Percentiles rank a stretch among this genome's conserved stretches.
Conservation (phyloP, 2,329 filamentous ascomycete genomes). For the Colletotrichum sp. region DNA sequence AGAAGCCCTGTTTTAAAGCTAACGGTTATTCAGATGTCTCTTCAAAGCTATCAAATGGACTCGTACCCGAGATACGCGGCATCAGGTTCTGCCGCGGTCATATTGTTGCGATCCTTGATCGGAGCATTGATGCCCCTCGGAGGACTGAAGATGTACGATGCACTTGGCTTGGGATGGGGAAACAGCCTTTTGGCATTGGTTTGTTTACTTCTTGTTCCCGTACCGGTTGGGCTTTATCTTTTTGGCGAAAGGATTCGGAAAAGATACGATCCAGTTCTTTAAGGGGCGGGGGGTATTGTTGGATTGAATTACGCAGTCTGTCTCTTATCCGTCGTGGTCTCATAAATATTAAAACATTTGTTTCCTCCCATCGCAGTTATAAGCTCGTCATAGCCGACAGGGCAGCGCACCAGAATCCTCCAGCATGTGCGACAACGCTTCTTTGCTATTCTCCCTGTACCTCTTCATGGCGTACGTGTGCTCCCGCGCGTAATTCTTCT, state of each 20-base stretch:
- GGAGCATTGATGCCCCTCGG: constrained; percentile 44
- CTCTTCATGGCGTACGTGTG: not conserved
- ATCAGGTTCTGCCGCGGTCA: constrained; percentile 42
- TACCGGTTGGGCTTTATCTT: constrained; percentile 27
- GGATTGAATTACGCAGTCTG: not conserved
- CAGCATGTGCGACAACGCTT: not conserved
- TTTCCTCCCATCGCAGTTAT: not conserved
- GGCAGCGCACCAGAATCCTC: not conserved
- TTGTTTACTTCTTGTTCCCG: constrained; percentile 38
- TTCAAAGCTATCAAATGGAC: constrained; percentile 69
- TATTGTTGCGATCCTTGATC: constrained; percentile 39
- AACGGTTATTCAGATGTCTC: constrained; percentile 36
- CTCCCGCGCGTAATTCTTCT: not conserved
- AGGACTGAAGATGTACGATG: constrained; percentile 40
- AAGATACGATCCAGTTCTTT: not conserved
- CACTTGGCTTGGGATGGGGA: constrained; percentile 48
- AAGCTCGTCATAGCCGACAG: not conserved
- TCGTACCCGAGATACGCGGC: constrained; percentile 46
- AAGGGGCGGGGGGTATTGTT: not conserved
- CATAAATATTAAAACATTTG: not conserved
- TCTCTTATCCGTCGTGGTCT: not conserved
- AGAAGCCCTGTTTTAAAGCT: not conserved
- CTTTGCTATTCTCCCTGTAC: not conserved
- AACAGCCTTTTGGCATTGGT: constrained; percentile 46
- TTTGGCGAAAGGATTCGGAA: not conserved